phyloP scores from a whole-genome alignment of 129 eudicot genomes.

The Sambucus nigra region DNA sequence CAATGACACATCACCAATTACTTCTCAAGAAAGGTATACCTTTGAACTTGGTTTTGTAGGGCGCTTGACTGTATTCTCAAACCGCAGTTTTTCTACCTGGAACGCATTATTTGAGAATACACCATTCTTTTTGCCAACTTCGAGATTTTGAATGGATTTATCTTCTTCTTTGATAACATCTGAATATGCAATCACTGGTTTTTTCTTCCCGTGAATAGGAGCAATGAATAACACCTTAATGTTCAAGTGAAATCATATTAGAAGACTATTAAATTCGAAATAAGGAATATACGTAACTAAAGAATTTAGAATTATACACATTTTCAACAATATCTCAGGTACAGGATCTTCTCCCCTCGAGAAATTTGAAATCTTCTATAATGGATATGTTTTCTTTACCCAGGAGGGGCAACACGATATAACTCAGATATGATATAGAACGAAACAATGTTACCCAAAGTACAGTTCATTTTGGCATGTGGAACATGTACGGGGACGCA shows the following conservation, averaged over 20 bases:
- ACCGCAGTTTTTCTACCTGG: slow-evolving; percentile 41
- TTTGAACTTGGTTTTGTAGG: slow-evolving; percentile 67
- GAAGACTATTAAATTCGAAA: neutral
- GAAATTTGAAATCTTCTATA: neutral
- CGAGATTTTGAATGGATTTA: slow-evolving; percentile 22
- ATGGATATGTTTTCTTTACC: neutral
- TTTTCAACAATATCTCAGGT: too few species aligned
- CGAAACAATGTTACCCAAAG: too few species aligned
- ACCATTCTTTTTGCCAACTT: slow-evolving; percentile 26
- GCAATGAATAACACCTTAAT: slow-evolving; percentile 68
- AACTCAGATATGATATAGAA: too few species aligned
- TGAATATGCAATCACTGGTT: slow-evolving; percentile 43
- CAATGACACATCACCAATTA: neutral
- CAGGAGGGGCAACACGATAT: neutral
- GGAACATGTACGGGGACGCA: too few species aligned
- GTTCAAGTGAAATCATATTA: slow-evolving; percentile 3
- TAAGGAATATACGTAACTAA: neutral
- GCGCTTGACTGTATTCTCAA: slow-evolving; percentile 51
- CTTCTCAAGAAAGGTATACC: slow-evolving; percentile 27
- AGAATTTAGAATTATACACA: too few species aligned
- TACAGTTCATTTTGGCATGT: too few species aligned
- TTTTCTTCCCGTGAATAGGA: slow-evolving; percentile 64
- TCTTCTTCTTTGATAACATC: slow-evolving; percentile 32
- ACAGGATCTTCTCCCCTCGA: neutral
- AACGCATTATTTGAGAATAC: slow-evolving; percentile 28